These are phyloP conservation scores for Ambrosiella xylebori DNA, from an alignment of 2,329 filamentous ascomycete genomes.

Conservation along the genomic window DNA sequence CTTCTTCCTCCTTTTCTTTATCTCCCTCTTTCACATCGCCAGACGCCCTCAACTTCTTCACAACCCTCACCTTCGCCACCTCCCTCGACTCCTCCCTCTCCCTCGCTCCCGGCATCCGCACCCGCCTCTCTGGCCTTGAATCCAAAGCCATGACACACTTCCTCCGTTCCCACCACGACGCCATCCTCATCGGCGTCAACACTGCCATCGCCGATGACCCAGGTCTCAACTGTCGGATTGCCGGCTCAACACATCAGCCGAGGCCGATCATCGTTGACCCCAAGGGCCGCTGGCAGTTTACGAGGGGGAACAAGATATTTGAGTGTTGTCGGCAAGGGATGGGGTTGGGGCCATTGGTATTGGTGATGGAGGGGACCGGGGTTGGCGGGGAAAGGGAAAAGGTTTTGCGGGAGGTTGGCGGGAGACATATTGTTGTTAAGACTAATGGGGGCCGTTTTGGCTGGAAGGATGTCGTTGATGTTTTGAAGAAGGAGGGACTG, in stretches of 20 bases:
- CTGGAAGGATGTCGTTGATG: slow-evolving; percentile 48
- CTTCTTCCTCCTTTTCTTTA: not conserved
- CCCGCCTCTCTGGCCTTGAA: slow-evolving; percentile 61
- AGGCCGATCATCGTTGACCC: slow-evolving; percentile 73
- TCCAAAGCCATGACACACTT: slow-evolving; percentile 91
- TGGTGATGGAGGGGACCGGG: slow-evolving; percentile 33
- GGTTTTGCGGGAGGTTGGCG: slow-evolving; percentile 32
- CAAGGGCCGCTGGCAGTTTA: slow-evolving; percentile 51
- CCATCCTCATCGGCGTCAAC: slow-evolving; percentile 69
- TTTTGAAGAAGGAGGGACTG: slow-evolving; percentile 42
- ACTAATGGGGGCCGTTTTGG: slow-evolving; percentile 27
- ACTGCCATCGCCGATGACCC: slow-evolving; percentile 78
- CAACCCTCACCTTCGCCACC: slow-evolving; percentile 78
- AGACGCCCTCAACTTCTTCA: slow-evolving; percentile 23
- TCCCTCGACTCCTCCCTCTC: slow-evolving; percentile 74
- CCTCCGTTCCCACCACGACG: slow-evolving; percentile 64
- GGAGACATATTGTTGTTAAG: slow-evolving; percentile 31
- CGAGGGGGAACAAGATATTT: slow-evolving; percentile 44
- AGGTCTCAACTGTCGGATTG: slow-evolving; percentile 63
- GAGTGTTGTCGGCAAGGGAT: slow-evolving; percentile 43
- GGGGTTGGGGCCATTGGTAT: slow-evolving; percentile 57
- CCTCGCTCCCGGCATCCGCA: slow-evolving; percentile 62
- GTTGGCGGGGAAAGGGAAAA: slow-evolving; percentile 27
- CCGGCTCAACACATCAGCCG: slow-evolving; percentile 44
- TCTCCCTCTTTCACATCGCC: not conserved